Base-by-base conservation (phyloP, 306 rosid species). In the Malus orientalis region DNA sequence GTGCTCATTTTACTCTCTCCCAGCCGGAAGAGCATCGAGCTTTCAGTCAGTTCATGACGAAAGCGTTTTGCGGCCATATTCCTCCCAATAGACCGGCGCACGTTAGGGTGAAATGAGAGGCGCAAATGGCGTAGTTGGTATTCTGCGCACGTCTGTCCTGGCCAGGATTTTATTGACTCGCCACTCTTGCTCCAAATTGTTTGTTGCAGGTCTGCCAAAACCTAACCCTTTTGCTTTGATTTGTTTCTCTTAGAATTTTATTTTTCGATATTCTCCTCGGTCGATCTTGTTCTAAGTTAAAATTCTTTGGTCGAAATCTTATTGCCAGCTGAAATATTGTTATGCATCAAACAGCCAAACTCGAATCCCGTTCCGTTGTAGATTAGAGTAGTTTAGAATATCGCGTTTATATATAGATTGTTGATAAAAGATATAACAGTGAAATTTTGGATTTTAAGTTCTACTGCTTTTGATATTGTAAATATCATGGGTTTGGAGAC, bases 161-260 rank as follows among this genome's bases (percentile, higher is more conserved):
- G 69, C 82, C n/a, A 79, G 81, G 69, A 62, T 69, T 33, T 78
- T 77, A 45, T 74, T 73, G 75, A 59, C 68, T 6, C 80, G 84
- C 45, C 76, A 71, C 61, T 88, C 66, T 36, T 78, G 67, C 32
- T 16, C 87, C 73, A 90, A 88, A 11, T 80, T 90, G 69, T 88
- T 87, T 54, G 82, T 91, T 14, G 81, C 86, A 81, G 93, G 96
- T 91, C 20, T 20, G 64, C 77, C 42, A 42, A 18, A 18, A 30
- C 42, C 23, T 32, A 0, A 42, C 25, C 13, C 53, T 12, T 19
- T 23, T 27, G 2, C 8, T 64, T 19, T 2, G 11, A 19, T 42
- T 22, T 14, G 8, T 60, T 75, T 27, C 3, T 20, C 27, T 3
- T 4, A 22, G 30, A 13, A 12, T 38, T 63, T 14, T 18, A 1